Percentiles rank a stretch among this genome's conserved stretches.
Evolutionary conservation across 768 basidiomycete genomes (phyloP).

Genomic region (Tulasnella sp.): DNA sequence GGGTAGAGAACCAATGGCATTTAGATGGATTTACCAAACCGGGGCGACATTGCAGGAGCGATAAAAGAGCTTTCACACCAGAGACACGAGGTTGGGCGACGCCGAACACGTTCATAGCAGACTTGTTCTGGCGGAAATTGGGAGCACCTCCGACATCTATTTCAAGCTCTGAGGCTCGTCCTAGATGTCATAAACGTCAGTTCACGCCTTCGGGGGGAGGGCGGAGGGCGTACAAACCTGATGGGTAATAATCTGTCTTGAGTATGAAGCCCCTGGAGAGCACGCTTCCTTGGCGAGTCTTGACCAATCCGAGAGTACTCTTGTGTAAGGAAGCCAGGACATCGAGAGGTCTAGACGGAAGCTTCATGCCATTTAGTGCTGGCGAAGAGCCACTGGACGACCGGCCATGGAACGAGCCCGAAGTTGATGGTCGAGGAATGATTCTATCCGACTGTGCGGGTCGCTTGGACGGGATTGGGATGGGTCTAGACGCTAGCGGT

Average conservation of each 20-base stretch:
- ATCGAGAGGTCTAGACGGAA: constrained; percentile 20
- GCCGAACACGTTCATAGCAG: constrained; percentile 86
- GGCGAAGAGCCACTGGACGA: constrained; percentile 7
- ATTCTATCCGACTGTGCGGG: neutral
- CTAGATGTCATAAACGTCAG: constrained; percentile 40
- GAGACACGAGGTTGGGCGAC: constrained; percentile 93
- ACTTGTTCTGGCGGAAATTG: constrained; percentile 81
- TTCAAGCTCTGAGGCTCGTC: constrained; percentile 84
- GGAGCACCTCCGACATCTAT: constrained; percentile 91
- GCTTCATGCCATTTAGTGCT: neutral
- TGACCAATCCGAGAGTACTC: constrained; percentile 50
- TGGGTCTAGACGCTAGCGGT: neutral
- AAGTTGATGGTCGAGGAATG: neutral
- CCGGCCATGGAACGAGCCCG: neutral
- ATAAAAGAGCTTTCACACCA: constrained; percentile 85
- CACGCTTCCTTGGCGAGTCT: constrained; percentile 77
- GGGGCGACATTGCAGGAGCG: constrained; percentile 72
- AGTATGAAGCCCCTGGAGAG: constrained; percentile 85
- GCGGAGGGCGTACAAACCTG: constrained; percentile 47
- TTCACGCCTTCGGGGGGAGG: constrained; percentile 7
- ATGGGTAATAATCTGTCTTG: constrained; percentile 88
- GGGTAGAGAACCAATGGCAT: constrained; percentile 93
- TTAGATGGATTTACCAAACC: constrained; percentile 44
- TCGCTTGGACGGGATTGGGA: neutral
- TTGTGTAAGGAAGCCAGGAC: constrained; percentile 25